phyloP scores from a whole-genome alignment of 2,329 filamentous ascomycete genomes.

The Claviceps digitariae region DNA sequence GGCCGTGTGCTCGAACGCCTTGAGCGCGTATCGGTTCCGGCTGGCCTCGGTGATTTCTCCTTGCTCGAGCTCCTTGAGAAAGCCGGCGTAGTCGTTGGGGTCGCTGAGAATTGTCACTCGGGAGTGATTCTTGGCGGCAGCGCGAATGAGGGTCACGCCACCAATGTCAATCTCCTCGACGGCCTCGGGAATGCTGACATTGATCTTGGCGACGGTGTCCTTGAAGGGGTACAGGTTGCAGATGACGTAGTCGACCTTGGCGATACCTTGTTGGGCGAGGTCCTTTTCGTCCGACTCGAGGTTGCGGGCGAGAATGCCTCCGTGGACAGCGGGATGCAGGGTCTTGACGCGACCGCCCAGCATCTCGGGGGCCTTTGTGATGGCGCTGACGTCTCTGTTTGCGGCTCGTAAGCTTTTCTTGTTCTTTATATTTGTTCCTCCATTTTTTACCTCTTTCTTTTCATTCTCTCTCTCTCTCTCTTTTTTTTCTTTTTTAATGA shows the following conservation, averaged over 20 bases:
- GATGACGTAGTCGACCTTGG: slow-evolving; percentile 90
- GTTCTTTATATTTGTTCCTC: neutral
- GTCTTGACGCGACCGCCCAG: slow-evolving; percentile 78
- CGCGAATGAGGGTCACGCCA: slow-evolving; percentile 89
- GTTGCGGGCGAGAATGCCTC: slow-evolving; percentile 84
- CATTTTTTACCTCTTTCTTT: neutral
- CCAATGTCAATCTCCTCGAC: slow-evolving; percentile 99
- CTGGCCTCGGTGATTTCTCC: slow-evolving; percentile 77
- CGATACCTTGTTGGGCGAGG: slow-evolving; percentile 84
- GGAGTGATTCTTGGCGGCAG: slow-evolving; percentile 94
- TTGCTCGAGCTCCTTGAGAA: slow-evolving; percentile 77
- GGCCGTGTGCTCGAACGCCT: slow-evolving; percentile 96
- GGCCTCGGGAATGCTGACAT: slow-evolving; percentile 90
- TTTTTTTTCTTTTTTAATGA: neutral
- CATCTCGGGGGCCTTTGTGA: slow-evolving; percentile 96
- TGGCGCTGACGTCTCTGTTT: slow-evolving; percentile 81
- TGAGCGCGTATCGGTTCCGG: slow-evolving; percentile 82
- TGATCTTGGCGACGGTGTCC: slow-evolving; percentile 92
- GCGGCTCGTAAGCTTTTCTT: neutral
- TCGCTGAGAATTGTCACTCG: slow-evolving; percentile 94
- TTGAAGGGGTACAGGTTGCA: slow-evolving; percentile 99
- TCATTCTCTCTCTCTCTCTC: neutral
- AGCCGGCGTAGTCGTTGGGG: slow-evolving; percentile 84
- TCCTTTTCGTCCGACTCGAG: slow-evolving; percentile 95
- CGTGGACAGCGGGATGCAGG: slow-evolving; percentile 84